Evolutionary conservation across 2,329 filamentous ascomycete genomes (phyloP), one percentile per base, ranked within the genome.

Genomic region (Aureobasidium subglaciale): DNA sequence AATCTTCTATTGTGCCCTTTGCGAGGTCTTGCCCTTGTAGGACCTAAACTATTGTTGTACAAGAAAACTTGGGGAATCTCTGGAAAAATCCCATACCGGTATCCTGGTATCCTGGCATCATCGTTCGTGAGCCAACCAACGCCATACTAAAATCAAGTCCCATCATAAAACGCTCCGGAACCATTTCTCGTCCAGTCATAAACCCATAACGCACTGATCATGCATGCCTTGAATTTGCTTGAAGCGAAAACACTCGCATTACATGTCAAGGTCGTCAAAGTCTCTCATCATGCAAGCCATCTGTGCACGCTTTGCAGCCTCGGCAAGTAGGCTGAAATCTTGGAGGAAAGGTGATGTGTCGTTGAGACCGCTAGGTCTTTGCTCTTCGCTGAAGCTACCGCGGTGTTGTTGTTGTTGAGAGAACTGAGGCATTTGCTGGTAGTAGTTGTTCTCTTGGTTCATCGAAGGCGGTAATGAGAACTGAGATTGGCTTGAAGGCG

Each of bases 231-330:
- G 49, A 42, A 32, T 29, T 35, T 13, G 20, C 16, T 15, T 34
- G 18, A 24, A 15, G n/a, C 9, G 16, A 43, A 5, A 32, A 30
- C 16, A n/a, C 34, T 45, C 24, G 29, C 27, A 48, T 57, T 56
- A 74, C 32, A 90, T 71, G 53, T 81, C 82, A 65, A 87, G 79
- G 60, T 84, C 82, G 65, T 89, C 90, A 67, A 97, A 79, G 71
- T 96, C 92, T 59, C 91, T 81, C 78, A 91, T 87, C 68, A 96
- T 76, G 65, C 90, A 84, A 38, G 89, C 89, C 78, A 96, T 88
- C 72, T 96, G 90, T 9, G 92, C 92, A 38, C 91, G 80, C 73
- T 95, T 96, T 40, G 90, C 92, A 2, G 92, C 92, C 75, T 97
- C 92, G 32, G 91, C 91, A 38, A 96, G 81, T 27, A 96, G 81